Evolutionary conservation across 2,329 filamentous ascomycete species (phyloP), one percentile per base, ranked within the genome.

Genomic region (Pseudopyricularia javanii): DNA sequence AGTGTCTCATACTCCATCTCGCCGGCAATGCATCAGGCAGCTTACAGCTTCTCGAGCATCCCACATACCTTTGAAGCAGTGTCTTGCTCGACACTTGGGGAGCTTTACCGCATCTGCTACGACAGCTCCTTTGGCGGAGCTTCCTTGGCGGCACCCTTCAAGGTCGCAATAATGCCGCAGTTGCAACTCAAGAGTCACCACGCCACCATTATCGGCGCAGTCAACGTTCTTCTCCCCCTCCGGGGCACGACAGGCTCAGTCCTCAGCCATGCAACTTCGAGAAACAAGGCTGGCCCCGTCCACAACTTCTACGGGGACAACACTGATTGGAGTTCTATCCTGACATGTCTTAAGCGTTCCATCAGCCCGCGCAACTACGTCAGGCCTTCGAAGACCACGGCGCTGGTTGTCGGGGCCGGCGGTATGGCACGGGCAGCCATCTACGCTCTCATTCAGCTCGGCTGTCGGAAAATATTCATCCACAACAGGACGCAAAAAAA

Each of bases 361-460:
- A 73, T 88, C 12, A 86, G 83, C 34, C 85, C 85, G 5, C 77
- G 83, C 3, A 83, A 83, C 59, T 74, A 73, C 4, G 73, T 82
- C 0, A 76, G 78, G 17, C 73, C 75, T 0, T 70, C 69, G 22
- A 68, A 68, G 28, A 77, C 76, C 3, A 78, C 74, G 0, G 79
- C 69, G 0, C 69, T 83, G 9, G 76, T 83, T 14, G 73, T 83
- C 50, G 80, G 80, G 15, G 80, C 80, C 4, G 80, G 80, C 34
- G 85, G 85, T 24, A 88, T 88, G 83, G 85, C 84, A 6, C 75
- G 86, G 55, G 83, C 85, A 3, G 83, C 85, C 17, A 78, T 88
- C 28, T 89, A 89, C 59, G 83, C 85, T 3, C 75, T 89, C 65
- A 74, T 88, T 30, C 83, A 84, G 59, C 72, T 89, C 3, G 86